Evolutionary conservation across 2,329 filamentous ascomycete species (phyloP).

Genomic region (Fusarium nodosum): DNA sequence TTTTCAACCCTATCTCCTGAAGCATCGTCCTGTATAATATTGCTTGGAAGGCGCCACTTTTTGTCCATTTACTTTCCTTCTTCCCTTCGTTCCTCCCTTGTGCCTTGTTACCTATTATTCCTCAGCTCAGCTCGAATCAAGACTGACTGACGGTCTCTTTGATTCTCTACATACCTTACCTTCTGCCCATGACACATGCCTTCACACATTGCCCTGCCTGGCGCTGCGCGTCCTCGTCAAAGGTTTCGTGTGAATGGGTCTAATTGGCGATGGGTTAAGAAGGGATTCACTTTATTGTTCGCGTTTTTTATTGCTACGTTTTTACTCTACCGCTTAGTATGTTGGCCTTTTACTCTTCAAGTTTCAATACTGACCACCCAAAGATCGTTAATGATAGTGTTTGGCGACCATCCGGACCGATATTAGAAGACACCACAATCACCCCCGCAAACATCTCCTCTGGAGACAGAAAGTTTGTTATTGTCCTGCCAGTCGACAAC

Average conservation of each 20-base stretch:
- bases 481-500: constrained; percentile 45
- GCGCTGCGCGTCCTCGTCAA: constrained; percentile 35
- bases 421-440: constrained; percentile 17
- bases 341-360: not conserved
- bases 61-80: not conserved
- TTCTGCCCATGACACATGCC: constrained; percentile 32
- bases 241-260: constrained; percentile 33
- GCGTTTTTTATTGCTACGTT: constrained; percentile 12
- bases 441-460: constrained; percentile 23
- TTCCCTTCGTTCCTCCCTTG: constrained; percentile 12
- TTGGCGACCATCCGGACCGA: constrained; percentile 28
- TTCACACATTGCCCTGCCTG: constrained; percentile 35
- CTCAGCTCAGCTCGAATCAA: not conserved
- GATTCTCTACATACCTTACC: constrained; percentile 16
- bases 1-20: not conserved
- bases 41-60: constrained; percentile 12
- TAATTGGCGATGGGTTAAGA: constrained; percentile 35
- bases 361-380: constrained; percentile 14
- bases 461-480: constrained; percentile 45
- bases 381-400: constrained; percentile 41
- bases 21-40: constrained; percentile 16
- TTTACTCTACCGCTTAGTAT: constrained; percentile 38
- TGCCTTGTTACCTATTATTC: not conserved
- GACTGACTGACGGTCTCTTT: not conserved
- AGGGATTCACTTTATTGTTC: constrained; percentile 17